Percentiles rank a stretch among this genome's conserved stretches.
Evolutionary conservation across 805 yeast species (phyloP).

Genomic region (Blastobotrys chiropterorum): DNA sequence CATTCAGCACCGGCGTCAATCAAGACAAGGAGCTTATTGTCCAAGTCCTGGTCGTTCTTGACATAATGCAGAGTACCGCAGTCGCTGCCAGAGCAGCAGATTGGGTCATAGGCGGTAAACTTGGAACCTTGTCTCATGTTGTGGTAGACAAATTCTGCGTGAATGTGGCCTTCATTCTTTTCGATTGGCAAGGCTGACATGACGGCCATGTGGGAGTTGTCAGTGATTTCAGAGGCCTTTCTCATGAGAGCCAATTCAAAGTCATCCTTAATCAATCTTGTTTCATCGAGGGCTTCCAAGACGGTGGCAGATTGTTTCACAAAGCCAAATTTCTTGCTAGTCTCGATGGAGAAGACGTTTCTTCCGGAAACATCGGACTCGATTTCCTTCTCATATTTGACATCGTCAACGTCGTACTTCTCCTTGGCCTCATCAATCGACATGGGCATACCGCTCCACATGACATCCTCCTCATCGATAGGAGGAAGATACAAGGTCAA

Average conservation of each 20-base stretch:
- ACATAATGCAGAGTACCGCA: constrained; percentile 90
- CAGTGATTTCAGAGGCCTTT: constrained; percentile 79
- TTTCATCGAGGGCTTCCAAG: constrained; percentile 71
- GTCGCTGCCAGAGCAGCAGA: constrained; percentile 88
- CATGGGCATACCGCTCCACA: constrained; percentile 94
- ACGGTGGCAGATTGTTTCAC: constrained; percentile 21
- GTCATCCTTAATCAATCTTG: constrained; percentile 77
- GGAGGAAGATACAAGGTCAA: constrained; percentile 75
- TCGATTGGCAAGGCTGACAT: constrained; percentile 91
- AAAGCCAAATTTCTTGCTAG: constrained; percentile 14
- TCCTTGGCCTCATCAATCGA: constrained; percentile 55
- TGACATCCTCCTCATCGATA: constrained; percentile 79
- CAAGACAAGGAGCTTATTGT: constrained; percentile 57
- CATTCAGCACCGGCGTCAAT: constrained; percentile 98
- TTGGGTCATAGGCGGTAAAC: constrained; percentile 85
- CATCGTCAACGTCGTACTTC: constrained; percentile 77
- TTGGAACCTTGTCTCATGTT: constrained; percentile 92
- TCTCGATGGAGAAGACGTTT: constrained; percentile 23
- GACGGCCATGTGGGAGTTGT: constrained; percentile 81
- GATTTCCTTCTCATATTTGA: constrained; percentile 54
- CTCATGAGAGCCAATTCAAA: constrained; percentile 72
- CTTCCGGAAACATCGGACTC: constrained; percentile 23
- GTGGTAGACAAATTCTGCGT: constrained; percentile 93
- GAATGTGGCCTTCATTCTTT: constrained; percentile 79
- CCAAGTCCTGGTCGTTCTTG: constrained; percentile 63